Base-by-base conservation (phyloP, 2,329 filamentous ascomycete genomes). In the Apiospora marii region DNA sequence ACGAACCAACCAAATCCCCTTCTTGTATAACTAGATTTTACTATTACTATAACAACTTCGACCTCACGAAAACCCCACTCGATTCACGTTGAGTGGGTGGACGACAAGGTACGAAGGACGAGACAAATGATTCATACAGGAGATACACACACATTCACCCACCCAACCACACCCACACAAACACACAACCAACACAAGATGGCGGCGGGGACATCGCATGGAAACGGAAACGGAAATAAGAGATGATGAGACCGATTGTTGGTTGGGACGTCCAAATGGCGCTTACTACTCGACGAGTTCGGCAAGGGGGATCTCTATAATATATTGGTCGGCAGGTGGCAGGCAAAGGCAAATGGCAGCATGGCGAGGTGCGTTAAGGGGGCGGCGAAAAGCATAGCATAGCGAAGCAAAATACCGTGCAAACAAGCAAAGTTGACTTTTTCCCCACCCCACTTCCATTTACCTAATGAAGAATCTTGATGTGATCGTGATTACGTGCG, bases 1-100 rank as follows among this genome's bases (percentile, higher is more conserved):
- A 22, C 16, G 16, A 22, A 49, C 19, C 58, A 37, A n/a, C 7
- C 30, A 3, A 64, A 37, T 34, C 58, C 58, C 34, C 58, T 64
- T 64, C 58, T 64, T 64, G 58, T 64, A 64, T 24, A 64, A 64
- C 53, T 64, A 64, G 58, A 64, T 64, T 61, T 58, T 27, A 51
- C 49, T 51, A 51, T 41, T 64, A 64, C 34, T 64, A 64, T 64
- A 64, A 64, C 58, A 64, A 22, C 58, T 64, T 64, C 58, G 30
- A 4, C 30, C 58, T 24, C 22, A 16, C 19, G 58, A 64, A 37
- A 3, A 12, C 34, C 58, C 34, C 58, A 64, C 58, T 41, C 53
- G 7, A 16, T 22, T 61, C 46, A 51, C n/a, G 41, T 37, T n/a
- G 53, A 61, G 19, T 12, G 53, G 34, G 58, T 14, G 19, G 34